Evolutionary conservation across 2,329 filamentous ascomycete genomes (phyloP).

Genomic region (Fusarium albosuccineum): DNA sequence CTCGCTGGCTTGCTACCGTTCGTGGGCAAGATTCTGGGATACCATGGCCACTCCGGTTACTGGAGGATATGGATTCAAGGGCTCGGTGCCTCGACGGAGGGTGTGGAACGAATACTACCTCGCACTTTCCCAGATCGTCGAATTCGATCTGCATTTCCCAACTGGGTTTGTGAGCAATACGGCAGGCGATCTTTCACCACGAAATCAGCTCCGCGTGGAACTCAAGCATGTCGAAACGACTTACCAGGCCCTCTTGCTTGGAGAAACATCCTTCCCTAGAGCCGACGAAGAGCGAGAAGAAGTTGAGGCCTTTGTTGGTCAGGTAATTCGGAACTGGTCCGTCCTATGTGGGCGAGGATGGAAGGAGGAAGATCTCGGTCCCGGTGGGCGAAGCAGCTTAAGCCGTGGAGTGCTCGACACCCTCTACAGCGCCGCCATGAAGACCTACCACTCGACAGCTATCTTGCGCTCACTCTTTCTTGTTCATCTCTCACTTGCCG

Average conservation of each 20-base stretch:
- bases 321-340: slow-evolving; percentile 87
- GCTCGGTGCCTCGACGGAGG: slow-evolving; percentile 71
- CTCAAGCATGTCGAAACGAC: slow-evolving; percentile 81
- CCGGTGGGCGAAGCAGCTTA: slow-evolving; percentile 81
- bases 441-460: slow-evolving; percentile 94
- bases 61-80: slow-evolving; percentile 70
- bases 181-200: slow-evolving; percentile 65
- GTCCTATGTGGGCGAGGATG: slow-evolving; percentile 84
- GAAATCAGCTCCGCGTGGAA: slow-evolving; percentile 78
- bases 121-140: slow-evolving; percentile 81
- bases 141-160: slow-evolving; percentile 72
- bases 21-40: slow-evolving; percentile 80
- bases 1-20: slow-evolving; percentile 69
- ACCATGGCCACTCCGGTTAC: slow-evolving; percentile 59
- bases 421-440: slow-evolving; percentile 89
- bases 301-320: slow-evolving; percentile 84
- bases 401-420: slow-evolving; percentile 86
- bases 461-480: slow-evolving; percentile 89
- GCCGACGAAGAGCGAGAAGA: slow-evolving; percentile 83
- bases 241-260: slow-evolving; percentile 83
- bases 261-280: slow-evolving; percentile 85
- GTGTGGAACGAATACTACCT: slow-evolving; percentile 91
- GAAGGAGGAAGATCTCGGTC: slow-evolving; percentile 83
- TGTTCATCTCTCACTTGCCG: slow-evolving; percentile 87
- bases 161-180: slow-evolving; percentile 59